phyloP scores from a whole-genome alignment of 495 filamentous ascomycete genomes.

The Penicillium coprophilum region DNA sequence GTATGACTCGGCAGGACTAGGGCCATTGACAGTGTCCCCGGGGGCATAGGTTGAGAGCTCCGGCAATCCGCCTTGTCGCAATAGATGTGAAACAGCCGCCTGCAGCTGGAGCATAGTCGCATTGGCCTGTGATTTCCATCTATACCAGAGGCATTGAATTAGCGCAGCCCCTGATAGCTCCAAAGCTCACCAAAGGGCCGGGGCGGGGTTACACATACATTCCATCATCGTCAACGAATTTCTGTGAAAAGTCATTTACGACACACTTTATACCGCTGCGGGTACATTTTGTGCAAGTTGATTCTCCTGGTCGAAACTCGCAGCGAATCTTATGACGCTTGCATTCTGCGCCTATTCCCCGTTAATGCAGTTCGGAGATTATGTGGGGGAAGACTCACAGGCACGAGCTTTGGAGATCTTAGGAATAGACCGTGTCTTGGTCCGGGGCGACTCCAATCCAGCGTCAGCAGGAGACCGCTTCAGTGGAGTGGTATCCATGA shows the following conservation, averaged over 20 bases:
- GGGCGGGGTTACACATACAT: constrained; percentile 31
- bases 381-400: constrained; percentile 36
- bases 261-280: constrained; percentile 50
- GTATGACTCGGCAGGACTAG: constrained; percentile 36
- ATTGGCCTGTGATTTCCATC: constrained; percentile 48
- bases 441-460: constrained; percentile 35
- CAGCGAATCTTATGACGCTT: constrained; percentile 52
- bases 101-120: constrained; percentile 45
- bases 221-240: constrained; percentile 50
- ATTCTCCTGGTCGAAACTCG: constrained; percentile 44
- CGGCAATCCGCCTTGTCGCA: constrained; percentile 40
- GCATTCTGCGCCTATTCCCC: constrained; percentile 42
- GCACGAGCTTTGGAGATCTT: constrained; percentile 51
- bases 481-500: constrained; percentile 33
- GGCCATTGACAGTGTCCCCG: constrained; percentile 32
- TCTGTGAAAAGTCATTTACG: constrained; percentile 51
- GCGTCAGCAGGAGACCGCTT: constrained; percentile 48
- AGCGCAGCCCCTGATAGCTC: constrained; percentile 10
- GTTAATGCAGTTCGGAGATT: constrained; percentile 5
- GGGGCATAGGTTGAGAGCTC: constrained; percentile 42
- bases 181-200: not conserved
- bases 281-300: constrained; percentile 46
- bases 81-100: constrained; percentile 45
- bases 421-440: constrained; percentile 27
- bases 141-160: constrained; percentile 15